Conservation (phyloP, 164 flowering plant species). For the Taxillus chinensis region DNA sequence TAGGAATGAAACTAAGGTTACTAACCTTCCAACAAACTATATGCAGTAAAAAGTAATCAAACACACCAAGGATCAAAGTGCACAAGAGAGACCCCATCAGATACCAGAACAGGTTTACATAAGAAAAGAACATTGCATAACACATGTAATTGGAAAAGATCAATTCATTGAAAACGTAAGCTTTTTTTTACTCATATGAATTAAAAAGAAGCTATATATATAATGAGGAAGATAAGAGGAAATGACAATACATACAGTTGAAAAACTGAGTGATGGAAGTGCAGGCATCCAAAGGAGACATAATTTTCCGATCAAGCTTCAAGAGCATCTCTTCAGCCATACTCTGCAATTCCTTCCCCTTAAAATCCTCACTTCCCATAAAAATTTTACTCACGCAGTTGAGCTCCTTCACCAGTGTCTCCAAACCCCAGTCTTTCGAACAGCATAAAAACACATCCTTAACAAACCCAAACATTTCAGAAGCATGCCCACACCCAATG, state of each 20-base stretch:
- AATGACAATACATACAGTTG: slow-evolving; percentile 44
- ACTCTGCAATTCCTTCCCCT: slow-evolving; percentile 55
- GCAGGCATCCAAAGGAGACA: slow-evolving; percentile 66
- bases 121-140: no score
- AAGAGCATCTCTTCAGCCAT: slow-evolving; percentile 54
- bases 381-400: slow-evolving; percentile 83
- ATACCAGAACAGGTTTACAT: no score
- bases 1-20: no score
- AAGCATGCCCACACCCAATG: slow-evolving; percentile 86
- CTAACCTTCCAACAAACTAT: no score
- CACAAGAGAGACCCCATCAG: no score
- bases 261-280: slow-evolving; percentile 51
- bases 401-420: slow-evolving; percentile 68
- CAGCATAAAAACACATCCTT: slow-evolving; percentile 72
- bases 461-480: slow-evolving; percentile 92
- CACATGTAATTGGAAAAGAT: no score
- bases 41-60: no score
- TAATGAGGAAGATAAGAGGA: slow-evolving; percentile 2
- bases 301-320: slow-evolving; percentile 42
- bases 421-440: slow-evolving; percentile 71
- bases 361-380: slow-evolving; percentile 54
- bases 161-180: no score
- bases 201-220: not conserved
- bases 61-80: no score
- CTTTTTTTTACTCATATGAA: not conserved